These are phyloP conservation scores for Colletotrichum sidae DNA, from an alignment of 2,329 filamentous ascomycete species.

Conservation along the genomic window DNA sequence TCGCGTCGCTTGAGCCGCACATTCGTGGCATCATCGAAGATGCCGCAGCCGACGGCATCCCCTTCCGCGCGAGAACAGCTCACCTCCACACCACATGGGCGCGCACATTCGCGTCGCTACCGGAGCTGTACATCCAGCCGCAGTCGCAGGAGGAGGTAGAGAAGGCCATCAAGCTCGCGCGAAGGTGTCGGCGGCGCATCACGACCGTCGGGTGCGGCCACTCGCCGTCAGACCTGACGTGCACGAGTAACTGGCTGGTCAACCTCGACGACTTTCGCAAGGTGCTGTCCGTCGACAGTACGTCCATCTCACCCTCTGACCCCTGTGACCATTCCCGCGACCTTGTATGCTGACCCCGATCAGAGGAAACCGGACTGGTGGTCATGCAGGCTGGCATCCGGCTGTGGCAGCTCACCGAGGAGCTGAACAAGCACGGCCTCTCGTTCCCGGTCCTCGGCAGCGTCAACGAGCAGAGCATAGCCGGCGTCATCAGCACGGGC, in stretches of 20 bases:
- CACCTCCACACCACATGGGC: conserved; percentile 95
- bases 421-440: conserved; percentile 80
- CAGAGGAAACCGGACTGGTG: conserved; percentile 72
- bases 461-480: conserved; percentile 94
- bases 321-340: not conserved
- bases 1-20: conserved; percentile 49
- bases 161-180: conserved; percentile 84
- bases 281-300: conserved; percentile 75
- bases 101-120: conserved; percentile 87
- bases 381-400: conserved; percentile 91
- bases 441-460: conserved; percentile 93
- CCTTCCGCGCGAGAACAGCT: conserved; percentile 79
- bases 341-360: not conserved
- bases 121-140: conserved; percentile 92
- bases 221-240: conserved; percentile 91
- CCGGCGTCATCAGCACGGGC: conserved; percentile 92
- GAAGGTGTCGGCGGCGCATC: conserved; percentile 82
- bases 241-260: conserved; percentile 93
- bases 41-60: conserved; percentile 56
- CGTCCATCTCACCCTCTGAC: not conserved
- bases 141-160: conserved; percentile 85
- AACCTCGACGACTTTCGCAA: conserved; percentile 88
- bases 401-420: conserved; percentile 77
- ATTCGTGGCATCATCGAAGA: conserved; percentile 49
- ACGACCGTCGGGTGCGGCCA: conserved; percentile 90